phyloP scores from a whole-genome alignment of 345 rosid genomes.

The Corchorus olitorius region DNA sequence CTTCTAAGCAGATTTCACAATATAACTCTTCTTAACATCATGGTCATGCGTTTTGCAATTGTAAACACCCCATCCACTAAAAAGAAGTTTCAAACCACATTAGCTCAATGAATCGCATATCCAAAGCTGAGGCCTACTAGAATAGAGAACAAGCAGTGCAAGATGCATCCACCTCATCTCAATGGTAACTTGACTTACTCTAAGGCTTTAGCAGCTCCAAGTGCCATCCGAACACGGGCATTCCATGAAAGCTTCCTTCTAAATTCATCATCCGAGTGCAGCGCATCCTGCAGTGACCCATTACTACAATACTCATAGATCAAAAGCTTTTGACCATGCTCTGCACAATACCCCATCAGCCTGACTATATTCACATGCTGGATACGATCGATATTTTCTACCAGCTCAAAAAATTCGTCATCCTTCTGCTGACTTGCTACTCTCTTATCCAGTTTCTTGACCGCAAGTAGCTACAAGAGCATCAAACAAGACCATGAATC shows the following conservation, averaged over 20 bases:
- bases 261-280: constrained; percentile 82
- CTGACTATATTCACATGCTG: constrained; percentile 86
- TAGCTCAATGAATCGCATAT: constrained; percentile 5
- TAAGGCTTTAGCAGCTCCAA: constrained; percentile 93
- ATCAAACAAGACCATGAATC: constrained; percentile 26
- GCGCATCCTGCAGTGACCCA: constrained; percentile 79
- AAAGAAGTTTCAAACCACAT: background rate
- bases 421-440: constrained; percentile 70
- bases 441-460: constrained; percentile 85
- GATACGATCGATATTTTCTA: constrained; percentile 73
- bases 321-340: constrained; percentile 90
- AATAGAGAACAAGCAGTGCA: constrained; percentile 3
- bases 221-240: constrained; percentile 77
- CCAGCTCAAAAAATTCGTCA: constrained; percentile 77
- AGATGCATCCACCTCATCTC: background rate
- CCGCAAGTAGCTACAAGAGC: constrained; percentile 69
- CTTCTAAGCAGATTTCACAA: constrained; percentile 10
- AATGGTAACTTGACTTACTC: constrained; percentile 59
- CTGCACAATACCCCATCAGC: constrained; percentile 95
- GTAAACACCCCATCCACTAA: background rate
- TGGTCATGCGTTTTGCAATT: background rate
- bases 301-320: constrained; percentile 84
- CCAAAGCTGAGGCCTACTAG: constrained; percentile 9
- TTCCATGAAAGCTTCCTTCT: constrained; percentile 76
- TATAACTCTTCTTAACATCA: background rate